Evolutionary conservation across 371 early-diverging fungal species (phyloP).

Genomic region (Amoeboradix gromovi): DNA sequence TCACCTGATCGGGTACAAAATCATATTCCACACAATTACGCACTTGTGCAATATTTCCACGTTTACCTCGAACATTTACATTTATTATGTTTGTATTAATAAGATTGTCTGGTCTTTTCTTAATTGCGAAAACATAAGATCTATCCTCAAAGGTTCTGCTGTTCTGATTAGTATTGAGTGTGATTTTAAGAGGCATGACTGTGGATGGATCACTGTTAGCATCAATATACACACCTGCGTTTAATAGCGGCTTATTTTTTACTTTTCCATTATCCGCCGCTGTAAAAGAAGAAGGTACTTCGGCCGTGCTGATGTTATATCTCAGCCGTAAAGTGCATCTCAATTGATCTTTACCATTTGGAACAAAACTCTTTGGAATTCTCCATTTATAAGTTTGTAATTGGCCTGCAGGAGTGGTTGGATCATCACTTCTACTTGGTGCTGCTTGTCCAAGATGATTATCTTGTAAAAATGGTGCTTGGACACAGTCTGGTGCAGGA

Average conservation of each 20-base stretch:
- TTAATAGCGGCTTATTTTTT: slow-evolving; percentile 10
- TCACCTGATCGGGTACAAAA: slow-evolving; percentile 9
- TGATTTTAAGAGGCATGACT: slow-evolving; percentile 6
- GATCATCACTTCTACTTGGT: neutral
- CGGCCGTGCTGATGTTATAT: slow-evolving; percentile 11
- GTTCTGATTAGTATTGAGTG: slow-evolving; percentile 12
- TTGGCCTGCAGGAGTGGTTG: neutral
- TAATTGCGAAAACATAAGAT: slow-evolving; percentile 10
- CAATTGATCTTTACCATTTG: slow-evolving; percentile 6
- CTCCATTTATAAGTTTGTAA: slow-evolving; percentile 7
- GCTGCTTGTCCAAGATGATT: slow-evolving; percentile 8
- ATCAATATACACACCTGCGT: slow-evolving; percentile 6
- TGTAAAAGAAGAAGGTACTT: slow-evolving; percentile 3
- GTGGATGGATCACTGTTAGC: slow-evolving; percentile 1
- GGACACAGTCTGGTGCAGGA: slow-evolving; percentile 6
- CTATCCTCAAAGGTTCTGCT: slow-evolving; percentile 13
- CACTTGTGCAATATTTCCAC: slow-evolving; percentile 13
- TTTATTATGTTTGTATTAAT: slow-evolving; percentile 4
- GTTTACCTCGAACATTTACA: slow-evolving; percentile 11
- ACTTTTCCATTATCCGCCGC: slow-evolving; percentile 7
- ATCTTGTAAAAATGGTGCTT: slow-evolving; percentile 6
- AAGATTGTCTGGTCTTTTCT: slow-evolving; percentile 5
- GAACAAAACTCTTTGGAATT: slow-evolving; percentile 5
- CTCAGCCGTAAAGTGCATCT: slow-evolving; percentile 10
- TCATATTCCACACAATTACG: slow-evolving; percentile 12